Evolutionary conservation across 768 basidiomycete genomes (phyloP).

Genomic region (Tricholoma matsutake): DNA sequence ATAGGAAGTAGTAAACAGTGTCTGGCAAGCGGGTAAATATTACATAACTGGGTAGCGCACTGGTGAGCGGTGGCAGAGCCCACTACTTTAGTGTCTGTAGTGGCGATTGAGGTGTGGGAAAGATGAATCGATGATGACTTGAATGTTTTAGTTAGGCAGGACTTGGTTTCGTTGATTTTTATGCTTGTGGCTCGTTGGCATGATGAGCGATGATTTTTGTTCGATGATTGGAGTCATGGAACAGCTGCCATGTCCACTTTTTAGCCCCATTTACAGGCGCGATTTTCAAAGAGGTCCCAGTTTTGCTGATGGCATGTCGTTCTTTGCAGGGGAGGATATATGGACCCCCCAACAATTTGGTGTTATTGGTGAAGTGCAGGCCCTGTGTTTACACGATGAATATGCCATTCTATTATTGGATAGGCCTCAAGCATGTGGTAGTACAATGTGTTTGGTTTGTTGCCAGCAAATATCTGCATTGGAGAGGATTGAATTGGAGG

Average conservation of each 20-base stretch:
- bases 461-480: background rate
- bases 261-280: background rate
- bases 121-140: no score
- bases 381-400: background rate
- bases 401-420: background rate
- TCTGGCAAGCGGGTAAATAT: no score
- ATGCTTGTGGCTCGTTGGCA: background rate
- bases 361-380: background rate
- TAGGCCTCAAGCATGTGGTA: background rate
- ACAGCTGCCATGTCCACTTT: background rate
- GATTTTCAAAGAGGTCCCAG: background rate
- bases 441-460: background rate
- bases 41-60: no score
- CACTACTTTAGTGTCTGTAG: no score
- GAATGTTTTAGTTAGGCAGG: no score
- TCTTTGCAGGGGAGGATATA: background rate
- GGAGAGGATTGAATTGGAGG: no score
- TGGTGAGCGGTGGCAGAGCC: no score
- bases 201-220: background rate
- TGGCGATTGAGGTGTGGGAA: no score
- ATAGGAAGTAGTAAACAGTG: no score
- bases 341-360: background rate
- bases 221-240: background rate
- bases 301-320: background rate
- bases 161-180: no score